Evolutionary conservation across 108 stramenopile species (phyloP).

Genomic region (Skeletonema marinoi): DNA sequence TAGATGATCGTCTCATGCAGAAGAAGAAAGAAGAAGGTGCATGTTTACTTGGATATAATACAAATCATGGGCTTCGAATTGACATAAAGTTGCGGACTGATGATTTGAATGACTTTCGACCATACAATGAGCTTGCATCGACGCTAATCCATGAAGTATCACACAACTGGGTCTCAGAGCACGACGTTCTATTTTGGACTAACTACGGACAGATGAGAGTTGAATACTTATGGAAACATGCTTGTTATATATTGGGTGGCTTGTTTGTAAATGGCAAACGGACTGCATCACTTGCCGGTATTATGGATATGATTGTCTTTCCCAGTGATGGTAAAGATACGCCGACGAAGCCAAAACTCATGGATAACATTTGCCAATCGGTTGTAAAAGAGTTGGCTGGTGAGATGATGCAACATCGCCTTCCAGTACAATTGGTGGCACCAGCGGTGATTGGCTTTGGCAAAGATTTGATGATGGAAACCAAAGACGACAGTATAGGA

Average conservation of each 20-base stretch:
- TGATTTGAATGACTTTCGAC: constrained; percentile 60
- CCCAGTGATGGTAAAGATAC: not conserved
- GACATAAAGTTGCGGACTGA: constrained; percentile 74
- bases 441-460: constrained; percentile 53
- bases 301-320: constrained; percentile 37
- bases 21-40: constrained; percentile 57
- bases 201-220: constrained; percentile 79
- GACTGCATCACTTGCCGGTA: constrained; percentile 63
- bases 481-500: constrained; percentile 19
- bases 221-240: constrained; percentile 68
- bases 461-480: constrained; percentile 47
- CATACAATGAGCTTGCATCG: constrained; percentile 61
- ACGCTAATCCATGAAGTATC: constrained; percentile 81
- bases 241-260: constrained; percentile 37
- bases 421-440: constrained; percentile 57
- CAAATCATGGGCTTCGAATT: constrained; percentile 71
- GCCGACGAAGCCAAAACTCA: constrained; percentile 2
- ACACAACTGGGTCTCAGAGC: constrained; percentile 86
- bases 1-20: constrained; percentile 77
- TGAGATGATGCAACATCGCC: constrained; percentile 73
- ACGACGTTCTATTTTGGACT: constrained; percentile 77
- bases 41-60: constrained; percentile 84
- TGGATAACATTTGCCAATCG: constrained; percentile 45
- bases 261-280: constrained; percentile 59
- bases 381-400: constrained; percentile 53